These are phyloP conservation scores for Powellomyces hirtus DNA, from an alignment of 192 early-diverging fungal genomes.

Conservation along the genomic window DNA sequence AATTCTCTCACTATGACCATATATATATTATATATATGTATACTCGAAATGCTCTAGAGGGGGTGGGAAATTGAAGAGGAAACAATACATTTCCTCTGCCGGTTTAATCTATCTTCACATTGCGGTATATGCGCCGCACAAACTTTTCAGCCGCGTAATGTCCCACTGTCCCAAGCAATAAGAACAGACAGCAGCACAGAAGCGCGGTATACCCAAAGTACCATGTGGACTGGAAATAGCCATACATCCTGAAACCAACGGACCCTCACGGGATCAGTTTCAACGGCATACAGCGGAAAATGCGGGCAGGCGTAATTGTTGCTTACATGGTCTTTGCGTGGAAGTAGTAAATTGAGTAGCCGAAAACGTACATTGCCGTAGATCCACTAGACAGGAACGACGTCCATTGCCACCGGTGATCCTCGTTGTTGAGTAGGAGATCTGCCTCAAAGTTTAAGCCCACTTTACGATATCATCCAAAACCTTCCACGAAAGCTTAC, in stretches of 20 bases:
- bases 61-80: background rate
- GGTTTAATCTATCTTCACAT: conserved; percentile 55
- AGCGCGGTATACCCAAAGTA: conserved; percentile 90
- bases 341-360: conserved; percentile 89
- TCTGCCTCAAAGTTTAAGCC: too few relatives aligned
- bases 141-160: conserved; percentile 76
- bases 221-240: conserved; percentile 71
- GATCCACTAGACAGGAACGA: conserved; percentile 85
- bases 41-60: background rate
- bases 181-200: conserved; percentile 71
- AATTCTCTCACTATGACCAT: too few relatives aligned
- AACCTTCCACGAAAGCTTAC: conserved; percentile 23
- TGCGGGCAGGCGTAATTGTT: background rate
- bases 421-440: conserved; percentile 84
- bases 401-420: conserved; percentile 89
- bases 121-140: conserved; percentile 76
- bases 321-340: conserved; percentile 68
- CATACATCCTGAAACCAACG: conserved; percentile 61
- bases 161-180: conserved; percentile 76
- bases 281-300: background rate
- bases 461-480: background rate
- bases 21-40: too few relatives aligned
- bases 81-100: background rate
- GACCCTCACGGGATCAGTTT: background rate
- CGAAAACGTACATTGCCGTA: conserved; percentile 80